These are phyloP conservation scores for Ganoderma boninense DNA, from an alignment of 1,284 basidiomycete genomes.

Conservation along the genomic window DNA sequence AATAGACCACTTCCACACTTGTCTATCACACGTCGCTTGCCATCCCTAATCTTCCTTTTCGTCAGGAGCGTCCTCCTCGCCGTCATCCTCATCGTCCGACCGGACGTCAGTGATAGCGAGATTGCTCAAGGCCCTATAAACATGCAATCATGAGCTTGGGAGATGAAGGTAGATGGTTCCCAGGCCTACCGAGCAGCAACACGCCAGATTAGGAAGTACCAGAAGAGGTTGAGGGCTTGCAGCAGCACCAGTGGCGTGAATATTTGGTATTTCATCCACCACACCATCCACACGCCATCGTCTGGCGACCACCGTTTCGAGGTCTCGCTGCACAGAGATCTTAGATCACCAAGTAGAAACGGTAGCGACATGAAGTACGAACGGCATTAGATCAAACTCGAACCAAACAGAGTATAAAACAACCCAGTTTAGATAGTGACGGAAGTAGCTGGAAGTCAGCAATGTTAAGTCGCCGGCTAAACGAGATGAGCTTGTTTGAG, in stretches of 20 bases:
- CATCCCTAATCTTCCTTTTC: slow-evolving; percentile 46
- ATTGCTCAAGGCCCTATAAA: slow-evolving; percentile 34
- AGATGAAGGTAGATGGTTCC: background rate
- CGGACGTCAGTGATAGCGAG: slow-evolving; percentile 54
- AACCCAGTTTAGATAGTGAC: slow-evolving; percentile 90
- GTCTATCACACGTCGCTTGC: background rate
- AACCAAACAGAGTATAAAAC: slow-evolving; percentile 91
- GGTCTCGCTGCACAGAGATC: slow-evolving; percentile 52
- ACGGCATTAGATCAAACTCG: slow-evolving; percentile 86
- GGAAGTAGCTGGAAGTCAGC: slow-evolving; percentile 80
- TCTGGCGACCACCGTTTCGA: slow-evolving; percentile 68
- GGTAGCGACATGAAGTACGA: slow-evolving; percentile 42
- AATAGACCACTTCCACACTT: background rate
- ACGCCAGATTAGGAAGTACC: slow-evolving; percentile 86
- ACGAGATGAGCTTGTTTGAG: background rate
- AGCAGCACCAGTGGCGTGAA: slow-evolving; percentile 80
- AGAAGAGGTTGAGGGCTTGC: slow-evolving; percentile 89
- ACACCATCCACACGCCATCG: slow-evolving; percentile 76
- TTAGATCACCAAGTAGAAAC: background rate
- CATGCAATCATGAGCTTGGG: background rate
- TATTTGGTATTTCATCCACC: slow-evolving; percentile 88
- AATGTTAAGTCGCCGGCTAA: slow-evolving; percentile 11
- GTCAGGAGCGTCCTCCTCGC: slow-evolving; percentile 45
- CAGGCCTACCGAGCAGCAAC: slow-evolving; percentile 56
- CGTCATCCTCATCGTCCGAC: slow-evolving; percentile 77